phyloP scores from a whole-genome alignment of 176 grass and related monocot species.

The Sorghum bicolor region Sorghum_bicolor_NCBIv3 NC_012876.2:2374501-2375000 shows the following conservation, averaged over 20 bases:
- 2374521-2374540: neutral
- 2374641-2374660: neutral
- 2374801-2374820: neutral
- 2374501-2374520: neutral
- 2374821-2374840: neutral
- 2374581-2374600: neutral
- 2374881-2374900: neutral
- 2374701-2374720: neutral
- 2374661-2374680: neutral
- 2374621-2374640: neutral
- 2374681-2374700: neutral
- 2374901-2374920: neutral
- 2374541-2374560: neutral
- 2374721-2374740: neutral
- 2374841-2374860: neutral
- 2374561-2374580: neutral
- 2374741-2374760: neutral
- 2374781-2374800: neutral
- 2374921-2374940: neutral
- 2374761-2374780: neutral
- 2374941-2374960: neutral
- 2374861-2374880: neutral
- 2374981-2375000: neutral
- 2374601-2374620: too few species aligned
- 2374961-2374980: neutral